phyloP scores from a whole-genome alignment of 2,329 filamentous ascomycete genomes.

The Hirsutella minnesotensis region DNA sequence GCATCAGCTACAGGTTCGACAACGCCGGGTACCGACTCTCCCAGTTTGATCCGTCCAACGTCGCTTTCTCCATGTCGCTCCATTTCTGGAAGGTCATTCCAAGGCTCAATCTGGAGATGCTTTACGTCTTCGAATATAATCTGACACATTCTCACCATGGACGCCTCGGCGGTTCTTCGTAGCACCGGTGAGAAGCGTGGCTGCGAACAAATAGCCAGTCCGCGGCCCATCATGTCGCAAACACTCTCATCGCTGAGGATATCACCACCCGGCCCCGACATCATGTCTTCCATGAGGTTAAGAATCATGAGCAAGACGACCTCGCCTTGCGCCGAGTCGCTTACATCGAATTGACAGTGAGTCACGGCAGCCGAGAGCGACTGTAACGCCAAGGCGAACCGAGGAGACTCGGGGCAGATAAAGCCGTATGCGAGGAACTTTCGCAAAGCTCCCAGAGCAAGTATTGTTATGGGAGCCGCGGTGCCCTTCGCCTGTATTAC shows the following conservation, averaged over 20 bases:
- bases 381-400: slow-evolving; percentile 87
- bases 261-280: slow-evolving; percentile 83
- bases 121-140: slow-evolving; percentile 93
- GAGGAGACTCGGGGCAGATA: slow-evolving; percentile 71
- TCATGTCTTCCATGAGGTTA: slow-evolving; percentile 97
- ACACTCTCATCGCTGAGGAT: slow-evolving; percentile 96
- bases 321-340: slow-evolving; percentile 87
- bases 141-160: slow-evolving; percentile 98
- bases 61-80: slow-evolving; percentile 57
- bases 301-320: slow-evolving; percentile 89
- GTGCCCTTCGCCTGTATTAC: slow-evolving; percentile 95
- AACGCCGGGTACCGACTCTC: slow-evolving; percentile 29
- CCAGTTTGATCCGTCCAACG: slow-evolving; percentile 72
- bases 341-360: slow-evolving; percentile 94
- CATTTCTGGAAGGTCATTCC: slow-evolving; percentile 51
- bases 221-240: slow-evolving; percentile 99
- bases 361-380: slow-evolving; percentile 89
- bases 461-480: slow-evolving; percentile 88
- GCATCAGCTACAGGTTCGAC: slow-evolving; percentile 3
- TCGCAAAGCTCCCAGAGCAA: slow-evolving; percentile 83
- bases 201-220: slow-evolving; percentile 93
- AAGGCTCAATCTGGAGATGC: slow-evolving; percentile 66
- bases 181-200: slow-evolving; percentile 82
- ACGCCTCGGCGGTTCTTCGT: slow-evolving; percentile 82
- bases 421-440: slow-evolving; percentile 97